Percentiles rank a stretch among this genome's conserved stretches.
Evolutionary conservation across 257 asterid genomes (phyloP).

Genomic region (Agastache rugosa): DNA sequence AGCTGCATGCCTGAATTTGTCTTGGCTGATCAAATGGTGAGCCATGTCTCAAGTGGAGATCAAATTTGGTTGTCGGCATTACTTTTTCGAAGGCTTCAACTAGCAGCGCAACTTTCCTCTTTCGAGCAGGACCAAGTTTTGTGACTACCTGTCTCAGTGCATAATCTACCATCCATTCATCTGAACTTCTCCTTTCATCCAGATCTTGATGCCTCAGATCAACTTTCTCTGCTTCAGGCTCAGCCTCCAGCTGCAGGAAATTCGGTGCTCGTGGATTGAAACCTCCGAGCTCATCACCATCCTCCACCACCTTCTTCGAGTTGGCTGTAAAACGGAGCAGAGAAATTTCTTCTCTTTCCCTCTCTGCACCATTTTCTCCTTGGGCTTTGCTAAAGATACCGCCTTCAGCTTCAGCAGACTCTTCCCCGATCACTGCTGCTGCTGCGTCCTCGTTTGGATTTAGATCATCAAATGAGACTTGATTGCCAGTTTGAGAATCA

Average conservation of each 20-base stretch:
- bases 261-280: slow-evolving; percentile 85
- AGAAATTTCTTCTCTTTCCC: slow-evolving; percentile 32
- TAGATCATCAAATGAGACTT: slow-evolving; percentile 13
- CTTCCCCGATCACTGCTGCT: background rate
- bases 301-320: slow-evolving; percentile 42
- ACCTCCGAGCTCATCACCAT: slow-evolving; percentile 44
- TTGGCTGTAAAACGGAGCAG: slow-evolving; percentile 25
- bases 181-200: slow-evolving; percentile 69
- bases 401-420: slow-evolving; percentile 5
- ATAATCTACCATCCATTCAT: slow-evolving; percentile 92
- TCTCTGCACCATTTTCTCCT: slow-evolving; percentile 9
- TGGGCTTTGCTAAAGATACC: background rate
- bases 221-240: slow-evolving; percentile 71
- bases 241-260: slow-evolving; percentile 66
- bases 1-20: slow-evolving; percentile 72
- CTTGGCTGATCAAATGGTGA: slow-evolving; percentile 46
- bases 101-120: slow-evolving; percentile 75
- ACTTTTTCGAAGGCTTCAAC: slow-evolving; percentile 93
- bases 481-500: background rate
- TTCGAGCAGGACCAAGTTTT: slow-evolving; percentile 79
- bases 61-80: slow-evolving; percentile 54
- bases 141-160: slow-evolving; percentile 78
- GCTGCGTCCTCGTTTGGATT: background rate
- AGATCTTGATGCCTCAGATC: slow-evolving; percentile 80
- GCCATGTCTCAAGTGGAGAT: slow-evolving; percentile 43